A percentile compares a stretch with the other conserved stretches of the same genome.
phyloP scores from a whole-genome alignment of 2,329 filamentous ascomycete genomes.

The Sarocladiaceae sp. region DNA sequence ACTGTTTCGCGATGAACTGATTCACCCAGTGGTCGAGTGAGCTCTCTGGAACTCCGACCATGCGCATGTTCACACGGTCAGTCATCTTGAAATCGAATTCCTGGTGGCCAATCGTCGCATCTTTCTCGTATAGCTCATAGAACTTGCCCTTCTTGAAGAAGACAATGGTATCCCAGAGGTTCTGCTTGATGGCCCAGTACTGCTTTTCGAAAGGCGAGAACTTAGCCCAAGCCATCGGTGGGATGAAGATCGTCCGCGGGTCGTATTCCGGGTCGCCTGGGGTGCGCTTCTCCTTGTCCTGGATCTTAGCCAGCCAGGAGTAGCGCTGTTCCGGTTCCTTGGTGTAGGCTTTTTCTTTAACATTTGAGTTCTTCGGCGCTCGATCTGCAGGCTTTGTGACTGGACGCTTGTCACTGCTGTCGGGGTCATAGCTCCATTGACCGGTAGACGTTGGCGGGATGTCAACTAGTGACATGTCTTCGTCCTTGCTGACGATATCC shows the following conservation, averaged over 20 bases:
- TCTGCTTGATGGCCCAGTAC: conserved; percentile 99
- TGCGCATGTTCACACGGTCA: conserved; percentile 97
- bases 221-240: conserved; percentile 70
- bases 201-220: conserved; percentile 97
- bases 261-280: conserved; percentile 84
- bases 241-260: conserved; percentile 85
- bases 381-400: conserved; percentile 29
- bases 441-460: conserved; percentile 65
- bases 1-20: conserved; percentile 96
- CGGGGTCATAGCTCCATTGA: conserved; percentile 70
- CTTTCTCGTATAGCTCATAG: conserved; percentile 97
- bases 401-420: conserved; percentile 33
- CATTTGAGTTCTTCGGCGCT: conserved; percentile 25
- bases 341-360: conserved; percentile 67
- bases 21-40: conserved; percentile 97
- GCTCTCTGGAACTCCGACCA: conserved; percentile 96
- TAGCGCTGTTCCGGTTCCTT: conserved; percentile 85
- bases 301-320: conserved; percentile 80
- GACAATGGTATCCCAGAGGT: conserved; percentile 94
- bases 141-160: conserved; percentile 99
- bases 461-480: conserved; percentile 52
- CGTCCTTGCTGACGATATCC: conserved; percentile 44
- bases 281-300: conserved; percentile 78
- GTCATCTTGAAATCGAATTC: conserved; percentile 97
- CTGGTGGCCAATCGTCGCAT: conserved; percentile 93